Base-by-base conservation (phyloP, 208 protist genomes). In the Trypanosoma melophagium region DNA sequence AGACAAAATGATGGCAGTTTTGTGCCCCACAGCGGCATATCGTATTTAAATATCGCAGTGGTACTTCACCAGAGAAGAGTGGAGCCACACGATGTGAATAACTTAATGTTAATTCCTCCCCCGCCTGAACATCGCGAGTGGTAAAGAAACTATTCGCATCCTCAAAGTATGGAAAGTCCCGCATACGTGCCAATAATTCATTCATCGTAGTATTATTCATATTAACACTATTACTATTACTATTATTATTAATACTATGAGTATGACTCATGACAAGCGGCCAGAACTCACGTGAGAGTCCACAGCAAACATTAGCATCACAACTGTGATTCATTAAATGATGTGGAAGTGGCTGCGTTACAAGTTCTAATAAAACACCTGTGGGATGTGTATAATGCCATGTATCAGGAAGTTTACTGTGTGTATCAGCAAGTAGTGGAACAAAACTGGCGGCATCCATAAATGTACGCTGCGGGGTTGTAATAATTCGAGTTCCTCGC, bases 311-410 rank as follows among this genome's bases (percentile, higher is more conserved):
- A 59, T 93, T 93, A 2, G 83, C 58, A 22, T 69, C 65, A 63
- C 87, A 93, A 77, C 82, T 89, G 63, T 93, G 87, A 71, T 93
- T 93, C 63, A 92, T 69, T 0, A 92, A 35, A 64, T 92, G 86
- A 62, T 89, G 83, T 49, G 86, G 81, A 56, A 80, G 76, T 24
- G 81, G 76, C 67, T 84, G 83, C 19, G 76, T 74, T n/a, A 90
- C 69, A 17, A 93, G 69, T 71, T 93, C 87, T 13, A 83, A 47
- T 13, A 93, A 21, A 24, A 60, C 41, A 28, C 84, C 87, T 1
- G 81, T 80, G 1, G 87, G 87, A 38, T 87, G 83, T 45, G 82
- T 89, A 80, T 93, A 93, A 64, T 93, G 84, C 76, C 63, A 85
- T 8, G 82, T 90, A 68, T 90, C 87, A 0, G 87, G 84, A 41